phyloP scores from a whole-genome alignment of 2,329 filamentous ascomycete genomes.

The Hypoxylon sp. region DNA sequence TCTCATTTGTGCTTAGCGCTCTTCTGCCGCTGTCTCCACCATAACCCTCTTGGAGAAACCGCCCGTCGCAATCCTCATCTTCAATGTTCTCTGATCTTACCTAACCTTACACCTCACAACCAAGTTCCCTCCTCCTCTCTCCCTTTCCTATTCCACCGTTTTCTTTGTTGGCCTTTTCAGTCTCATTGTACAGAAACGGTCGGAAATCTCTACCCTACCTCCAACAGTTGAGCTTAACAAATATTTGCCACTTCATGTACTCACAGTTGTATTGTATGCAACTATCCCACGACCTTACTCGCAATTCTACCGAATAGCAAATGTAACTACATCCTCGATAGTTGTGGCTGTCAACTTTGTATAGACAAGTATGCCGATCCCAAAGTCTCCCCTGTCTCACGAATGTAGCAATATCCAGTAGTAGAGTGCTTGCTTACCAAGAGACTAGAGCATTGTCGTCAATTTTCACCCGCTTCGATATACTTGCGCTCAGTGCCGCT shows the following conservation, averaged over 20 bases:
- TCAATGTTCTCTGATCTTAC: constrained; percentile 20
- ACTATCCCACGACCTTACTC: constrained; percentile 14
- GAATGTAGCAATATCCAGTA: constrained; percentile 19
- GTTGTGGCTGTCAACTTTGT: constrained; percentile 14
- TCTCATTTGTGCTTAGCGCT: constrained; percentile 35
- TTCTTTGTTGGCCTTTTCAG: constrained; percentile 1
- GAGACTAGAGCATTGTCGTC: constrained; percentile 28
- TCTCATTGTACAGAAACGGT: constrained; percentile 8
- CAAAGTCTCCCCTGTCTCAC: constrained; percentile 20
- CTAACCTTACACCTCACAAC: constrained; percentile 8
- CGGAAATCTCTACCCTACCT: constrained; percentile 1
- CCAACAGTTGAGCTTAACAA: constrained; percentile 7
- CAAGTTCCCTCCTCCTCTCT: constrained; percentile 1
- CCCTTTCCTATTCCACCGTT: background rate
- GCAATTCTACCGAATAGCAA: constrained; percentile 20
- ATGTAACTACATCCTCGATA: constrained; percentile 33
- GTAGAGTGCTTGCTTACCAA: constrained; percentile 34
- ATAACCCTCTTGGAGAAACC: constrained; percentile 2
- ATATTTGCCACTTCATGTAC: constrained; percentile 34
- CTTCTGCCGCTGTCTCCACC: constrained; percentile 8
- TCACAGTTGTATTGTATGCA: constrained; percentile 24
- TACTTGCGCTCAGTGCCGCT: constrained; percentile 27
- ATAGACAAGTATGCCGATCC: constrained; percentile 26
- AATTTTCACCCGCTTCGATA: constrained; percentile 20
- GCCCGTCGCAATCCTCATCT: constrained; percentile 36